A percentile compares a stretch with the other conserved stretches of the same genome.
Conservation (phyloP, 371 early-diverging fungal species). For the Haplosporangium sp. region DNA sequence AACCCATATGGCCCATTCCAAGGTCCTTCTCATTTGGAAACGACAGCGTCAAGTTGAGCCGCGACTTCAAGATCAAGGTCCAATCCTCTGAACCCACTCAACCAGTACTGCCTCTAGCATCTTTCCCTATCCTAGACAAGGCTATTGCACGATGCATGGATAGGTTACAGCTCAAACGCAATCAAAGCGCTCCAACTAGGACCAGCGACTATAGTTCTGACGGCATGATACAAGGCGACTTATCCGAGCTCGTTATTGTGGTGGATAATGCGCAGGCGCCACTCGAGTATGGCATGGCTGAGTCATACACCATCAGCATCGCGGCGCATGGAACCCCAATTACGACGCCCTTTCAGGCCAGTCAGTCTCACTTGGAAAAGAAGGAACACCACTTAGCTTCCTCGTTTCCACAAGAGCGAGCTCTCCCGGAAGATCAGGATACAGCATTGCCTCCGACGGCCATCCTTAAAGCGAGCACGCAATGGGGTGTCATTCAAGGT, state of each 20-base stretch:
- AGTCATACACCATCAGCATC: constrained; percentile 33
- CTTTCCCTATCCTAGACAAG: constrained; percentile 22
- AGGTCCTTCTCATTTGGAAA: constrained; percentile 25
- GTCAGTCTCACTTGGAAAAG: not conserved
- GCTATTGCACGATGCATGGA: constrained; percentile 40
- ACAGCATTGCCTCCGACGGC: constrained; percentile 19
- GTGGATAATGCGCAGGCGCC: constrained; percentile 23
- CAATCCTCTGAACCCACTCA: constrained; percentile 1
- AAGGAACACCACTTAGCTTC: not conserved
- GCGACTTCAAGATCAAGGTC: constrained; percentile 28
- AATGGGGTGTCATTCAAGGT: constrained; percentile 82
- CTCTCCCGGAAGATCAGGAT: not conserved
- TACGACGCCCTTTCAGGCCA: not conserved
- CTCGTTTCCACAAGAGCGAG: not conserved
- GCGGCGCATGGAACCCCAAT: not conserved
- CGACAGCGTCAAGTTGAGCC: constrained; percentile 20
- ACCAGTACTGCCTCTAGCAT: not conserved
- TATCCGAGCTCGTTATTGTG: constrained; percentile 21
- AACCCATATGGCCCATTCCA: constrained; percentile 48
- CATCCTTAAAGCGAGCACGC: constrained; percentile 65
- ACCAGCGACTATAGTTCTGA: not conserved
- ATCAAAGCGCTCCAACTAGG: constrained; percentile 9
- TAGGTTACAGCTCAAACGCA: constrained; percentile 33
- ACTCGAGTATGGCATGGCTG: constrained; percentile 33
- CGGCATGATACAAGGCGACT: not conserved